Evolutionary conservation across 192 early-diverging fungal species (phyloP), one percentile per base, ranked within the genome.

Genomic region (Podochytrium sp.): DNA sequence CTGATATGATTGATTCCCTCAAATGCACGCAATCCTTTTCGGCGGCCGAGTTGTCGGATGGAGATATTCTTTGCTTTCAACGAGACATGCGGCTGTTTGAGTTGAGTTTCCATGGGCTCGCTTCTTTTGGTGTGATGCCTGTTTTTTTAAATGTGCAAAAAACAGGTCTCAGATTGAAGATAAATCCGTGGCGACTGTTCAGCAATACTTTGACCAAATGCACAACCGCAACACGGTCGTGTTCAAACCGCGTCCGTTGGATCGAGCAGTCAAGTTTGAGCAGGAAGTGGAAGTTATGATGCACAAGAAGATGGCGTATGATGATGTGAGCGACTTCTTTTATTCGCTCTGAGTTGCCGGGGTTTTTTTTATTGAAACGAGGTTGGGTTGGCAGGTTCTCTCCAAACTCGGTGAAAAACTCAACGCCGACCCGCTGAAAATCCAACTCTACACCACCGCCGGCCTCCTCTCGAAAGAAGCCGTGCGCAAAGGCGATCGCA

Each of bases 61-160:
- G 97, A 35, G 97, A 99, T 75, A 98, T 99, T 62, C 87, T 99
- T 62, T 91, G 87, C 70, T 90, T 92, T 78, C 94, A 97, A 79
- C 79, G 78, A 25, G 80, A 80, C 27, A 68, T 89, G 27, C 41
- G 66, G 20, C 1, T 5, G 3, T 67, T 83, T 78, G 23, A 78
- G 74, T 34, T 79, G 82, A 62, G 78, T 87, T 81, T 85, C 78
- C n/a, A 75, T 74, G 35, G 66, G 39, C 32, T 25, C 18, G 47
- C 39, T 0, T 14, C 23, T 39, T 30, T 47, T 68, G 40, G 14
- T 25, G 29, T 61, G 6, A 30, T 51, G 37, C 35, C 0, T 61
- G 43, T 12, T 20, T 12, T 47, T 47, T 47, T n/a, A n/a, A n/a
- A 47, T 20, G 10, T 20, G 10, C 43, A 47, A 47, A 47, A 47